phyloP scores from a whole-genome alignment of 192 early-diverging fungal species.

The Jimgerdemannia lactiflua region DNA sequence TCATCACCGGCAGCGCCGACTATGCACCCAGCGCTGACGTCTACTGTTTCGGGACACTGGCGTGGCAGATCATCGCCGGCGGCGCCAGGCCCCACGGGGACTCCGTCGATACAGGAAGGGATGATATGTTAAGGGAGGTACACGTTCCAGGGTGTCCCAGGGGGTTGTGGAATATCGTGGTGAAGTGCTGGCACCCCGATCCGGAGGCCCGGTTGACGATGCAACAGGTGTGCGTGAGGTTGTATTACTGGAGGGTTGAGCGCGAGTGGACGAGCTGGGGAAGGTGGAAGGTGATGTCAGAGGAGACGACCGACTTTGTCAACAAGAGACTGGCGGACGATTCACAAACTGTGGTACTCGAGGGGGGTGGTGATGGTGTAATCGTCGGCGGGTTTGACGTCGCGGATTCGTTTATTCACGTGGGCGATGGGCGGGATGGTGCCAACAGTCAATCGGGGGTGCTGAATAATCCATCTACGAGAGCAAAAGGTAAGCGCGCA shows the following conservation, averaged over 20 bases:
- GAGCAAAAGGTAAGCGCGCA: too few relatives aligned
- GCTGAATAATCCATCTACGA: neutral
- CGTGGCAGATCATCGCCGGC: neutral
- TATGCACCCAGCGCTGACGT: neutral
- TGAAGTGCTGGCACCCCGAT: neutral
- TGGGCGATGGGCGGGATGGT: neutral
- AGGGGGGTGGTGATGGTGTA: neutral
- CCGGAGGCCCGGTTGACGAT: neutral
- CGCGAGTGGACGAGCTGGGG: neutral
- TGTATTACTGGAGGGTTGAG: neutral
- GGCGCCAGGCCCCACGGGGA: neutral
- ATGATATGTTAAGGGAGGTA: neutral
- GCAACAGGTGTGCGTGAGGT: neutral
- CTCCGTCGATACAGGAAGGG: neutral
- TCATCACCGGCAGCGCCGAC: neutral
- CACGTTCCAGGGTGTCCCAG: neutral
- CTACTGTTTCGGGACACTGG: neutral
- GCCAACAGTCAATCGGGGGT: neutral
- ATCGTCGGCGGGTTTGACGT: neutral
- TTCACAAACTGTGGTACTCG: neutral
- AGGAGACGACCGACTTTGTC: neutral
- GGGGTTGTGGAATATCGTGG: neutral
- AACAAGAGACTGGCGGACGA: neutral
- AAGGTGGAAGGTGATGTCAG: neutral
- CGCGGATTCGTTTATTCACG: neutral